These are phyloP conservation scores for Chrysanthemum lavandulifolium DNA, from an alignment of 129 eudicot species.

Conservation along the genomic window DNA sequence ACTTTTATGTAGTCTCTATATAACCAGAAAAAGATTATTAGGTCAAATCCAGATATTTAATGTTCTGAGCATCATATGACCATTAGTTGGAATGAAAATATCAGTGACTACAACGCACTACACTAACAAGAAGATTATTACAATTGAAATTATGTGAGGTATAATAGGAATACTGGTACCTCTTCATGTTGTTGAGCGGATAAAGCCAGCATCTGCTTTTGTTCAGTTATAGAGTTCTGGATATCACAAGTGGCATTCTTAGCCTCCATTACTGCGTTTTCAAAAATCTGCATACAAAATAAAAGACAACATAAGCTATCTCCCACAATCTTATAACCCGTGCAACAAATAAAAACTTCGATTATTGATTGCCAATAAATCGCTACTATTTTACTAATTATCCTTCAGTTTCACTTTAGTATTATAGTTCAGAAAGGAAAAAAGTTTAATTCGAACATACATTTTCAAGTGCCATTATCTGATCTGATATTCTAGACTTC, in stretches of 20 bases:
- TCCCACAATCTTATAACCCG: too few species aligned
- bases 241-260: slow-evolving; percentile 55
- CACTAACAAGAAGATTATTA: neutral
- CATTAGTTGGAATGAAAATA: slow-evolving; percentile 4
- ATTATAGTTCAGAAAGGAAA: too few species aligned
- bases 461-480: slow-evolving; percentile 58
- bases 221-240: slow-evolving; percentile 57
- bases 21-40: slow-evolving; percentile 16
- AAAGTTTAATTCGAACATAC: slow-evolving; percentile 34
- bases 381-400: neutral
- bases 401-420: too few species aligned
- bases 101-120: neutral
- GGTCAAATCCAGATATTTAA: neutral
- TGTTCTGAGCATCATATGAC: neutral
- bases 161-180: slow-evolving; percentile 30
- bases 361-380: too few species aligned
- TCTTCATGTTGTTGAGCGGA: slow-evolving; percentile 81
- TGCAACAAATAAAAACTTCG: too few species aligned
- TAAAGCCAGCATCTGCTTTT: slow-evolving; percentile 50
- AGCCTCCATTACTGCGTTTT: slow-evolving; percentile 56
- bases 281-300: slow-evolving; percentile 53
- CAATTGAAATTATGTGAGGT: neutral
- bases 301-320: neutral
- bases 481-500: slow-evolving; percentile 45
- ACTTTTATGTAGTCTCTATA: slow-evolving; percentile 63